phyloP scores from a whole-genome alignment of 129 eudicot species.

The Mikania micrantha region DNA sequence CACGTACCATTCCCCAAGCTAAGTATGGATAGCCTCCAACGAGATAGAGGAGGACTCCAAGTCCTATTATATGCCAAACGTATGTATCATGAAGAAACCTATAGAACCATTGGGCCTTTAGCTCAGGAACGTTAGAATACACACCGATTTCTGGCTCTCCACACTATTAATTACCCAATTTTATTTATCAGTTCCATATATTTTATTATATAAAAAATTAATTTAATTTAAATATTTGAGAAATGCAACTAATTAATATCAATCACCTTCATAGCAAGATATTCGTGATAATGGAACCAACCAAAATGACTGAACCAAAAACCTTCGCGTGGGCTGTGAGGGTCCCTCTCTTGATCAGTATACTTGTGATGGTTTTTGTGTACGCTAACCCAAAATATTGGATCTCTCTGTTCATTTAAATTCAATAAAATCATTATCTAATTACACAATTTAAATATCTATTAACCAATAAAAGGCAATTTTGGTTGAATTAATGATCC shows the following conservation, averaged over 20 bases:
- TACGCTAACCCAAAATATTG: slow-evolving; percentile 17
- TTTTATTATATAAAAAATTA: too few relatives aligned
- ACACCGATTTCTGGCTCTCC: slow-evolving; percentile 20
- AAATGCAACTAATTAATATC: too few relatives aligned
- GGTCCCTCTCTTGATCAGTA: slow-evolving; percentile 21
- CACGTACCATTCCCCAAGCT: slow-evolving; percentile 26
- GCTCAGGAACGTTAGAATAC: slow-evolving; percentile 11
- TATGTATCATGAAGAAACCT: slow-evolving; percentile 18
- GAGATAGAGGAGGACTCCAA: slow-evolving; percentile 4
- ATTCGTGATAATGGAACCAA: slow-evolving; percentile 17
- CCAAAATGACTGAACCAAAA: slow-evolving; percentile 25
- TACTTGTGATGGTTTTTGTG: slow-evolving; percentile 19
- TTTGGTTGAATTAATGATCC: too few relatives aligned
- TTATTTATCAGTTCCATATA: too few relatives aligned
- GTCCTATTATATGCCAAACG: neutral
- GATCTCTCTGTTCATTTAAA: slow-evolving; percentile 20
- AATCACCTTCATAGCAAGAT: slow-evolving; percentile 16
- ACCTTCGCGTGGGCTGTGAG: slow-evolving; percentile 3
- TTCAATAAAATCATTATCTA: too few relatives aligned
- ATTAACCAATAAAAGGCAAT: too few relatives aligned
- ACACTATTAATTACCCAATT: too few relatives aligned
- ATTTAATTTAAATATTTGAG: too few relatives aligned
- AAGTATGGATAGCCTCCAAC: slow-evolving; percentile 23
- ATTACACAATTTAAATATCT: too few relatives aligned
- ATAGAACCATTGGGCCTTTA: slow-evolving; percentile 23